Conservation (phyloP, 305 asterid genomes). For the Fraxinus dipetala region DNA sequence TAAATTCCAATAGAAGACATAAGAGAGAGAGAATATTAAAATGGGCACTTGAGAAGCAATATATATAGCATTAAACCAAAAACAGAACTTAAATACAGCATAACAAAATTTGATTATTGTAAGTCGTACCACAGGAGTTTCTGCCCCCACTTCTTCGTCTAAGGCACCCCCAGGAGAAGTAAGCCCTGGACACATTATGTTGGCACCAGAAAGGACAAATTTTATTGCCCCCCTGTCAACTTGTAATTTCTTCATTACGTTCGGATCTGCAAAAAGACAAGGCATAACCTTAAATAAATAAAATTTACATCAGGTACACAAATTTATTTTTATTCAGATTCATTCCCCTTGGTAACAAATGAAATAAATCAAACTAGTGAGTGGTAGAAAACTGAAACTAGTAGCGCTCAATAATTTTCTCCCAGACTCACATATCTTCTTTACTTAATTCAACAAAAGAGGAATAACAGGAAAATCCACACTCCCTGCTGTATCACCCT, state of each 20-base stretch:
- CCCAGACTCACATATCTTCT: neutral
- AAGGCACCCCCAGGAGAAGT: constrained; percentile 96
- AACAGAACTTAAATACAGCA: constrained; percentile 11
- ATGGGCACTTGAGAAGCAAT: neutral
- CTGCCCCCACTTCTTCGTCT: constrained; percentile 86
- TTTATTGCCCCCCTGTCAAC: constrained; percentile 95
- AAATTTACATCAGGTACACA: neutral
- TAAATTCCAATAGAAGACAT: neutral
- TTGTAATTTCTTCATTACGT: constrained; percentile 90
- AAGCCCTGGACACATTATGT: constrained; percentile 99
- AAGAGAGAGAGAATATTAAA: neutral
- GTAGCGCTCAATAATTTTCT: neutral
- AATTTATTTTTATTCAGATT: neutral
- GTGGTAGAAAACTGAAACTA: neutral
- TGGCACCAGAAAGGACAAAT: constrained; percentile 96
- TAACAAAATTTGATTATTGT: constrained; percentile 11
- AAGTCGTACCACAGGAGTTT: constrained; percentile 77
- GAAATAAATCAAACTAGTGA: neutral
- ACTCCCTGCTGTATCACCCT: neutral
- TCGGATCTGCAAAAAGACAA: constrained; percentile 64
- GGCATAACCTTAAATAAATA: constrained; percentile 1
- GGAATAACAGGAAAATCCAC: neutral
- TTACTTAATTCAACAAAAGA: neutral
- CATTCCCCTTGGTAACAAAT: neutral
- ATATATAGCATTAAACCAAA: neutral